Conservation (phyloP, 73 alveolate genomes). For the Uronychia setigera region DNA sequence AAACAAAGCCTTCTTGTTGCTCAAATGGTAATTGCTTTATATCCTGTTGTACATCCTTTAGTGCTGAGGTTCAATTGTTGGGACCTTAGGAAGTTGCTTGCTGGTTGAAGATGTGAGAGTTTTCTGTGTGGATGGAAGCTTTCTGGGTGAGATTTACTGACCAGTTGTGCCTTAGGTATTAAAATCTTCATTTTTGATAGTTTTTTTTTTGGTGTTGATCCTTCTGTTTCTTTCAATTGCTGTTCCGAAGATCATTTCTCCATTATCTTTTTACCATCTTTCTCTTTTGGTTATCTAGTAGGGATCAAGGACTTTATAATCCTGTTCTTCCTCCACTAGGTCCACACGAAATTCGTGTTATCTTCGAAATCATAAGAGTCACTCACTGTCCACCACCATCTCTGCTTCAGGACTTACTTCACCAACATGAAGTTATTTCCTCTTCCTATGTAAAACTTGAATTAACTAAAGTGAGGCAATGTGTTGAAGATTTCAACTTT, state of each 20-base stretch:
- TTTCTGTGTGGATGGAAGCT: too few species aligned
- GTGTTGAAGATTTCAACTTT: not conserved
- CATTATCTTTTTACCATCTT: too few species aligned
- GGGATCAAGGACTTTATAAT: too few species aligned
- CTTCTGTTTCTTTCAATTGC: too few species aligned
- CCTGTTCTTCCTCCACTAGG: slow-evolving; percentile 42
- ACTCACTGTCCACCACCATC: slow-evolving; percentile 14
- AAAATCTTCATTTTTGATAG: too few species aligned
- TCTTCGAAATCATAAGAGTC: not conserved
- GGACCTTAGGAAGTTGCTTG: too few species aligned
- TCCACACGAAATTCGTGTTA: slow-evolving; percentile 30
- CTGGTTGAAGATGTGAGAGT: too few species aligned
- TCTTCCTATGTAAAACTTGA: not conserved
- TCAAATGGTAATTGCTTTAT: slow-evolving; percentile 21
- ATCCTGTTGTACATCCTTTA: slow-evolving; percentile 6
- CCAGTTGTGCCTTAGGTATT: too few species aligned
- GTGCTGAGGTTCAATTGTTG: not conserved
- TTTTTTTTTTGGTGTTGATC: too few species aligned
- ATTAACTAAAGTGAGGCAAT: not conserved
- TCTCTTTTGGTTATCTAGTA: too few species aligned
- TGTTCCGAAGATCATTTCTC: too few species aligned
- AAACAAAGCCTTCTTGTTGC: slow-evolving; percentile 16
- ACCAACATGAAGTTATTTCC: slow-evolving; percentile 33
- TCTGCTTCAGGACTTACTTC: slow-evolving; percentile 16
- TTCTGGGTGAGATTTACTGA: too few species aligned